Evolutionary conservation across 1,139 yeast species (phyloP), one percentile per base, ranked within the genome.

Genomic region (Oligophagozyma castellii): DNA sequence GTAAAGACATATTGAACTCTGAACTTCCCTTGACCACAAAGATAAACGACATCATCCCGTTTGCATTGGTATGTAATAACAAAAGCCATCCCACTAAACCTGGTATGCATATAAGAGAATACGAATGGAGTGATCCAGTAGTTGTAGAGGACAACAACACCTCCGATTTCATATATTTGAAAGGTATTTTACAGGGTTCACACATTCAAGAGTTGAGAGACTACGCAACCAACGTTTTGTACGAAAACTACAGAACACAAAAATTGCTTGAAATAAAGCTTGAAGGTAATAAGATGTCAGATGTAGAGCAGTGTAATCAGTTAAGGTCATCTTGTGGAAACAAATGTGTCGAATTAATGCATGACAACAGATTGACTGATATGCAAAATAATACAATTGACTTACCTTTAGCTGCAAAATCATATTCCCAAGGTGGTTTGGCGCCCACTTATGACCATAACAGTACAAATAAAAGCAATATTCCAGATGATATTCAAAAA

Each of bases 181-280:
- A 73, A 51, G 71, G 75, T 35, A 74, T 75, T 5, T 54, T 77
- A 36, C 61, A 77, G 39, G 80, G 80, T 24, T 76, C 86, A n/a
- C 86, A 77, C 52, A 61, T 77, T 46, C 78, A 76, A 50, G 86
- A 77, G 40, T 67, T 77, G 43, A 76, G 75, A 51, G 83, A 75
- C 40, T 56, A 67, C 28, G 76, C 86, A 5, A 81, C 74, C 44
- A 70, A 70, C 34, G 58, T 64, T 33, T 62, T 76, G 36, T 77
- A 77, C 53, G 86, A 77, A 51, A 64, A 66, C 42, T 77, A 73
- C 51, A 69, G 89, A 61, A 73, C 81, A n/a, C 20, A 18, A 72
- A 69, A 42, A 18, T 10, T 18, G 10, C 10, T 18, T 7, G n/a
- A n/a, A n/a, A n/a, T n/a, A n/a, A n/a, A n/a, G n/a, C n/a, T n/a